These are phyloP conservation scores for Linnemannia exigua DNA, from an alignment of 192 early-diverging fungal species.

Conservation along the genomic window DNA sequence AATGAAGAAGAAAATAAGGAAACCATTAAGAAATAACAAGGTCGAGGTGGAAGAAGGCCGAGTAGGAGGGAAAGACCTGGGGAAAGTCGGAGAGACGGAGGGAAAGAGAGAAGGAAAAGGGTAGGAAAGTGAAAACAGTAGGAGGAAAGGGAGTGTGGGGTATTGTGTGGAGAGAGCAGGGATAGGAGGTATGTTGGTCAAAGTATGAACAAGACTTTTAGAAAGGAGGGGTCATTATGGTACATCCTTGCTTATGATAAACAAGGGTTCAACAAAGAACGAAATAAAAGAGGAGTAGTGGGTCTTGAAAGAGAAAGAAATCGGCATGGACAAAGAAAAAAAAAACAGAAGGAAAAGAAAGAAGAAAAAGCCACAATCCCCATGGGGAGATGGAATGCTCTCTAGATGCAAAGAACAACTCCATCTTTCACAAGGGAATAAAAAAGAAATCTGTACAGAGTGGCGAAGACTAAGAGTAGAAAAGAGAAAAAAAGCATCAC, in stretches of 20 bases:
- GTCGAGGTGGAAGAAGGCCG: neutral
- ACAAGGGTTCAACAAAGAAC: neutral
- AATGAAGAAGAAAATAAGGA: neutral
- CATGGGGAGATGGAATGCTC: neutral
- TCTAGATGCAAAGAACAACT: neutral
- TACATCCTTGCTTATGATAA: neutral
- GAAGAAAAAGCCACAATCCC: constrained; percentile 2
- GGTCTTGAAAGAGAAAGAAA: neutral
- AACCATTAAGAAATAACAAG: constrained; percentile 2
- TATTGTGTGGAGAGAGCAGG: neutral
- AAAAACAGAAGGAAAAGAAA: neutral
- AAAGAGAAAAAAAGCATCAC: neutral
- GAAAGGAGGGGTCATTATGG: neutral
- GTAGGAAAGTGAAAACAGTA: neutral
- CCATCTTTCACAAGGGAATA: neutral
- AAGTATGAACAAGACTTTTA: neutral
- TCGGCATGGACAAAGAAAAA: neutral
- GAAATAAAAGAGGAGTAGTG: neutral
- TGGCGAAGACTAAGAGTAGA: neutral
- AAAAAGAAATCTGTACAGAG: constrained; percentile 4
- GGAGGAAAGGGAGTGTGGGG: neutral
- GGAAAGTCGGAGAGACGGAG: neutral
- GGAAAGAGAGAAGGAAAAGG: neutral
- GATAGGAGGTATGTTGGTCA: neutral
- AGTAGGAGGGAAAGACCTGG: neutral